Base-by-base conservation (phyloP, 2,329 filamentous ascomycete species). In the Albifimbria verrucaria region DNA sequence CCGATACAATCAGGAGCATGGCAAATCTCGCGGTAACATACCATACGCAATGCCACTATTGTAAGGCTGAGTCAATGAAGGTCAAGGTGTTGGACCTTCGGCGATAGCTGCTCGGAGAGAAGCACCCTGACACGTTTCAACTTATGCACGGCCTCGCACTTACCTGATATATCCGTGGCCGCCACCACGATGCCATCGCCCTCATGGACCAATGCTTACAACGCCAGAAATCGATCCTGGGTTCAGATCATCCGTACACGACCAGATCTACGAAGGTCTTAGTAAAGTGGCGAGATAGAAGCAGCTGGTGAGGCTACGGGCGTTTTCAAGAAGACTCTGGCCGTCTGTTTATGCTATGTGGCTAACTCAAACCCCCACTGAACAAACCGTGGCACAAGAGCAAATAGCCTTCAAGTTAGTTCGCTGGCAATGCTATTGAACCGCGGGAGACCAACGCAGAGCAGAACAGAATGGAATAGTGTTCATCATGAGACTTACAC, bases 81-180 rank as follows among this genome's bases (percentile, higher is more conserved):
- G 23, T 44, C 0, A 17, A 58, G 39, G 57, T 53, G 9, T 39
- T 62, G 10, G 52, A 49, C 24, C 51, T 61, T 24, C 52, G 22
- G 22, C 54, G 41, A 12, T 41, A 59, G 3, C 42, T 59, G 24
- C 57, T 62, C 4, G 61, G 63, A 44, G 55, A 61, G 25, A 56
- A 50, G 47, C 65, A 59, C 48, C 56, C 52, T 3, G 46, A 55
- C 21, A 56, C 57, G 5, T 17, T 50, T 1, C 1, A 0, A 11
- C 22, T 21, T 15, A 54, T 56, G 43, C 18, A 22, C 11, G 9
- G 5, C 18, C 43, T 46, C 21, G 43, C 43, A 10, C 15, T 24
- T 11, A 46, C 43, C 10, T 24, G 22, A 9, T 9, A 46, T 24
- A 10, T 7, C 10, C 43, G 9, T 22, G 43, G 43, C 43, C 43